Evolutionary conservation across 176 grass and related monocot genomes (phyloP).

Genomic region (Phyllostachys edulis): DNA sequence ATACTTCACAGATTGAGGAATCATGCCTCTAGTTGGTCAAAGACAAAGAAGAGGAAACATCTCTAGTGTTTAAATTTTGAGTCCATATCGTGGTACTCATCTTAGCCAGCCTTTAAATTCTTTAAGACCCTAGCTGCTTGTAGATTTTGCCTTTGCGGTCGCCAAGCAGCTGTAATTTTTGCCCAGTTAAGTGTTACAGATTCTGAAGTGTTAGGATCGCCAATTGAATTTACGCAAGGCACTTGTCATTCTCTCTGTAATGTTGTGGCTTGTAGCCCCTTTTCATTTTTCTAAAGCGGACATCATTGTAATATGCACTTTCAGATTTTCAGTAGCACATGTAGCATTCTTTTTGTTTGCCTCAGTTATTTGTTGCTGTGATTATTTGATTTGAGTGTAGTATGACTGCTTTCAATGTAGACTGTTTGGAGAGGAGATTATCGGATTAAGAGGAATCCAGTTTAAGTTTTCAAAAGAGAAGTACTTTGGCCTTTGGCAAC

Average conservation of each 20-base stretch:
- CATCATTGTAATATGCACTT: neutral
- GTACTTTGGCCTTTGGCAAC: neutral
- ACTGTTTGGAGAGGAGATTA: neutral
- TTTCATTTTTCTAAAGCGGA: neutral
- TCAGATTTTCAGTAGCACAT: neutral
- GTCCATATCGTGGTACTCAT: neutral
- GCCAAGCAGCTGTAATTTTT: neutral
- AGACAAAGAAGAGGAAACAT: constrained; percentile 65
- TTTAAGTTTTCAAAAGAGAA: neutral
- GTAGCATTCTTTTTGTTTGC: neutral
- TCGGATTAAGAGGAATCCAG: neutral
- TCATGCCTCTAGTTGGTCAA: constrained; percentile 46
- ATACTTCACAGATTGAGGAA: constrained; percentile 64
- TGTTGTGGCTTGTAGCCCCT: neutral
- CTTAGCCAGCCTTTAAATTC: neutral
- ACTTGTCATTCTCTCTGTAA: neutral
- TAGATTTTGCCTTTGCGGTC: neutral
- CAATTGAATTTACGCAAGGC: neutral
- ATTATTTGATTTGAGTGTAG: neutral
- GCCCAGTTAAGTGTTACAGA: neutral
- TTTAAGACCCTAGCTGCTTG: neutral
- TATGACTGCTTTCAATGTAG: neutral
- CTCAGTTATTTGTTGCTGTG: neutral
- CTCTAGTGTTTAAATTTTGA: constrained; percentile 11
- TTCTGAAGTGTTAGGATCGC: neutral